Conservation (phyloP, 2,329 filamentous ascomycete genomes). For the Xylariaceae sp. region DNA sequence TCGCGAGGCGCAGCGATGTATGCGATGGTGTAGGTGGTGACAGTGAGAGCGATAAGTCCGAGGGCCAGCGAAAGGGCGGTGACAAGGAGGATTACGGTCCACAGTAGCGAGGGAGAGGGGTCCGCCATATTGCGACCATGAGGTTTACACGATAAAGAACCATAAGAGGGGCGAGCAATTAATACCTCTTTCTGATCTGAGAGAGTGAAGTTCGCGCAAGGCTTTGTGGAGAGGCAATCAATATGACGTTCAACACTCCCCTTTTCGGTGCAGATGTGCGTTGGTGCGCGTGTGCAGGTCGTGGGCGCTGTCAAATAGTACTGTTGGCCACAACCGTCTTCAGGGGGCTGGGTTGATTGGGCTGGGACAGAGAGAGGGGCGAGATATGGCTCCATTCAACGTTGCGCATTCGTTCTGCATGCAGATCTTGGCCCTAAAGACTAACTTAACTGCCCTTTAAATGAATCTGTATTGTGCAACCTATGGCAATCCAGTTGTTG, state of each 20-base stretch:
- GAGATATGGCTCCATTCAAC: constrained; percentile 21
- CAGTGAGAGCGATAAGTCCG: constrained; percentile 59
- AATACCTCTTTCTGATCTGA: constrained; percentile 26
- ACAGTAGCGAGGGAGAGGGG: constrained; percentile 55
- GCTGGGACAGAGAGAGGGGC: constrained; percentile 22
- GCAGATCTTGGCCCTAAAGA: not conserved
- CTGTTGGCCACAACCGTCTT: too few relatives aligned
- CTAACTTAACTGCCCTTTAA: not conserved
- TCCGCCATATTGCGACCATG: constrained; percentile 51
- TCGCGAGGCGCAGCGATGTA: constrained; percentile 65
- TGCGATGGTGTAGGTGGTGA: constrained; percentile 58
- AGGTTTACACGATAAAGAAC: constrained; percentile 26
- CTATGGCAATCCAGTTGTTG: too few relatives aligned
- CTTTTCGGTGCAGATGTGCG: constrained; percentile 27
- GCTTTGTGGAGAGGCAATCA: constrained; percentile 15
- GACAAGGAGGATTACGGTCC: constrained; percentile 63
- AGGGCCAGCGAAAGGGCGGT: constrained; percentile 63
- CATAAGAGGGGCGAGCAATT: constrained; percentile 25
- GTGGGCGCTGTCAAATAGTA: too few relatives aligned
- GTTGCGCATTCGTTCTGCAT: not conserved
- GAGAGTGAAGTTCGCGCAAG: constrained; percentile 7
- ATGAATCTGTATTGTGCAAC: too few relatives aligned
- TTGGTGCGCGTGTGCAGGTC: constrained; percentile 23
- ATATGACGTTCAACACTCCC: constrained; percentile 27
- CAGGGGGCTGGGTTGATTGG: constrained; percentile 26